phyloP scores from a whole-genome alignment of 495 filamentous ascomycete species.

The Neurospora sp. region DNA sequence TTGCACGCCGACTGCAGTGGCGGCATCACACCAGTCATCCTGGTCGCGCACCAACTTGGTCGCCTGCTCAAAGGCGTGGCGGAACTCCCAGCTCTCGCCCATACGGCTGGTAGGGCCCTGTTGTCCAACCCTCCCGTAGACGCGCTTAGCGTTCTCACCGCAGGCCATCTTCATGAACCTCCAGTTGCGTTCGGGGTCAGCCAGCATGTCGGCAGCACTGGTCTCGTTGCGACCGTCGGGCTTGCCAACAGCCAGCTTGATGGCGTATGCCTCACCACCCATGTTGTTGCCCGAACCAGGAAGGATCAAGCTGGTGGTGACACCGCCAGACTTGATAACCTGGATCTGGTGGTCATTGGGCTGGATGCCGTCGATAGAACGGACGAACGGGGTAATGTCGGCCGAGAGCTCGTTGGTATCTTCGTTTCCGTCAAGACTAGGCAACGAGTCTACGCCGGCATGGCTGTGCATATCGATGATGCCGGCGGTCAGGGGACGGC shows the following conservation, averaged over 20 bases:
- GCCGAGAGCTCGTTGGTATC: slow-evolving; percentile 43
- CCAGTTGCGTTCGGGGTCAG: slow-evolving; percentile 40
- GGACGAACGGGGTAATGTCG: slow-evolving; percentile 47
- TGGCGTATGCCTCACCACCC: slow-evolving; percentile 53
- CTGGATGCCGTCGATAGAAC: slow-evolving; percentile 45
- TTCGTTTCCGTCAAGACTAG: slow-evolving; percentile 28
- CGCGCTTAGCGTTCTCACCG: slow-evolving; percentile 51
- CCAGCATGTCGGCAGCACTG: slow-evolving; percentile 36
- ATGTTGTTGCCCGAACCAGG: slow-evolving; percentile 58
- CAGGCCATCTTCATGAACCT: slow-evolving; percentile 66
- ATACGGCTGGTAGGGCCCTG: slow-evolving; percentile 36
- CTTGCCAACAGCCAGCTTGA: slow-evolving; percentile 48
- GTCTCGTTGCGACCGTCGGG: slow-evolving; percentile 41
- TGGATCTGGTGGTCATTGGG: slow-evolving; percentile 42
- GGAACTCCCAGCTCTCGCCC: slow-evolving; percentile 54
- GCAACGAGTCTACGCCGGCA: slow-evolving; percentile 35
- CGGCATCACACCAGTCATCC: slow-evolving; percentile 49
- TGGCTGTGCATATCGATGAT: slow-evolving; percentile 63
- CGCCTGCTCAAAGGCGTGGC: slow-evolving; percentile 51
- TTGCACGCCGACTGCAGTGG: slow-evolving; percentile 30
- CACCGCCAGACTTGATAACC: slow-evolving; percentile 58
- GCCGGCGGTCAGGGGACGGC: slow-evolving; percentile 50
- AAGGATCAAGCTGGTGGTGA: slow-evolving; percentile 55
- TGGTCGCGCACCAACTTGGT: slow-evolving; percentile 40
- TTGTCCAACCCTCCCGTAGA: slow-evolving; percentile 36